These are phyloP conservation scores for Nothophoma quercina DNA, from an alignment of 2,329 filamentous ascomycete genomes.

Conservation along the genomic window DNA sequence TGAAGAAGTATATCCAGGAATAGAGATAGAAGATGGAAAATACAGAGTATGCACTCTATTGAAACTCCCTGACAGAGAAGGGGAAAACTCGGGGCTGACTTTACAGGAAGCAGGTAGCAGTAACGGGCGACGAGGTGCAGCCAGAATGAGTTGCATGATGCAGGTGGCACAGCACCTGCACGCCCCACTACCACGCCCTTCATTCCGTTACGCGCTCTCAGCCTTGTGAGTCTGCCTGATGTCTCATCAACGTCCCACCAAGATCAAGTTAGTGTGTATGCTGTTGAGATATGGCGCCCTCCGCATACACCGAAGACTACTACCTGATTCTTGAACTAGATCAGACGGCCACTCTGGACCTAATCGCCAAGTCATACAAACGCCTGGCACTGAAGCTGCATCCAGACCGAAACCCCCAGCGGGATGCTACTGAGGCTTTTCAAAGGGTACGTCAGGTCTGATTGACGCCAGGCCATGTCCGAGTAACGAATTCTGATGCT, in stretches of 20 bases:
- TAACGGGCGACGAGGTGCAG: no score
- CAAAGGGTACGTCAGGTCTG: constrained; percentile 40
- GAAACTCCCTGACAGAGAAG: no score
- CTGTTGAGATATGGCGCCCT: constrained; percentile 47
- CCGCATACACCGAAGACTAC: constrained; percentile 41
- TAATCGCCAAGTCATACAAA: constrained; percentile 44
- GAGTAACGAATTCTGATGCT: constrained; percentile 29
- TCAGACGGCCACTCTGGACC: constrained; percentile 33
- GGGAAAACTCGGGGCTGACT: no score
- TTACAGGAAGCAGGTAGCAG: no score
- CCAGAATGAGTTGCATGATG: no score
- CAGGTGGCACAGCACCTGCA: no score
- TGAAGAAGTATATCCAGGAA: constrained; percentile 58
- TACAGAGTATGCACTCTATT: no score
- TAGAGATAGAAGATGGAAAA: constrained; percentile 2
- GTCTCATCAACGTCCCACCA: no score
- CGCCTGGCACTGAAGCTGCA: constrained; percentile 48
- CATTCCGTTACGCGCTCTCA: no score
- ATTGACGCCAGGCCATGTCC: background rate
- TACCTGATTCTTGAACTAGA: constrained; percentile 43
- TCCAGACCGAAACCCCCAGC: constrained; percentile 43
- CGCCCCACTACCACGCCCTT: no score
- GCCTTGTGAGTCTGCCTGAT: no score
- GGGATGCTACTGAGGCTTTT: constrained; percentile 46
- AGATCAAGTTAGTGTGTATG: no score